Conservation (phyloP, 2,329 filamentous ascomycete genomes). For the Xylaria sp. region DNA sequence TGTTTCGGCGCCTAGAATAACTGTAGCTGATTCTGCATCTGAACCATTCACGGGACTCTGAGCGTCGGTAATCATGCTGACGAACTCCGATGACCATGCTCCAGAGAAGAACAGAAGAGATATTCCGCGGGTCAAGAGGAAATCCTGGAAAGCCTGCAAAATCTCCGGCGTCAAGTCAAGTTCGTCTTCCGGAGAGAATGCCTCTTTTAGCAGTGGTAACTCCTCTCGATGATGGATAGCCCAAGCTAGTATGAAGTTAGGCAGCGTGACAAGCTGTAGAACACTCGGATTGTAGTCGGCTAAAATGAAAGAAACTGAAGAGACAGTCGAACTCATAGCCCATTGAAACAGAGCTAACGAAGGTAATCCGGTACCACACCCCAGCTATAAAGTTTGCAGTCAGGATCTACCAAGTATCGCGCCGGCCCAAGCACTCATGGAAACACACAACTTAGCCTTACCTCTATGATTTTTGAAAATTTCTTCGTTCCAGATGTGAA, state of each 20-base stretch:
- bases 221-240: constrained; percentile 57
- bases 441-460: constrained; percentile 49
- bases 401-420: constrained; percentile 41
- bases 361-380: constrained; percentile 81
- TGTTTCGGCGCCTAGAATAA: constrained; percentile 80
- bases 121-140: constrained; percentile 62
- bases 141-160: constrained; percentile 65
- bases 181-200: constrained; percentile 61
- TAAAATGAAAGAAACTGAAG: constrained; percentile 68
- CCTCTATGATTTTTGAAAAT: constrained; percentile 63
- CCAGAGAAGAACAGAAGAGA: constrained; percentile 76
- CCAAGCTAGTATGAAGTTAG: constrained; percentile 80
- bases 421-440: constrained; percentile 21
- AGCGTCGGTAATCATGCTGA: constrained; percentile 61
- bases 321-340: constrained; percentile 52
- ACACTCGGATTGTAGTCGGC: constrained; percentile 85
- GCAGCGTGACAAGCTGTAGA: constrained; percentile 79
- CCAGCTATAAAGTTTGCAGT: constrained; percentile 64
- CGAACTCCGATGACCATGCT: constrained; percentile 75
- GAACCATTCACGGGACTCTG: constrained; percentile 28
- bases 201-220: constrained; percentile 54
- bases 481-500: constrained; percentile 49
- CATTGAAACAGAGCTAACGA: constrained; percentile 76
- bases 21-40: constrained; percentile 53
- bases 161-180: constrained; percentile 71